Evolutionary conservation across 495 filamentous ascomycete species (phyloP).

Genomic region (Achaetomiella virescens): DNA sequence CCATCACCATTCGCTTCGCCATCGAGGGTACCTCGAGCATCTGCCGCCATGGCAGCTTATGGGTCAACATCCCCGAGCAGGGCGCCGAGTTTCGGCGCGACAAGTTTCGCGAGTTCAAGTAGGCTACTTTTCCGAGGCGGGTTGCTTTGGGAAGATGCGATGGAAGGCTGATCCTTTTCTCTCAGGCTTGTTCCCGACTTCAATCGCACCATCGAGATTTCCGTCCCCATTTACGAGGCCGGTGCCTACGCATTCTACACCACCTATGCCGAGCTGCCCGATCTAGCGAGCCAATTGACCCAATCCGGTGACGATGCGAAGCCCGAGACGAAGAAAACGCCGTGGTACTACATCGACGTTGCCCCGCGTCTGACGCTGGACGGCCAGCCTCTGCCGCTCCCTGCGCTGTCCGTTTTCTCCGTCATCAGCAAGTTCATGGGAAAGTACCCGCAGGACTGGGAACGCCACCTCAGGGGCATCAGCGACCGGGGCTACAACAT

Average conservation of each 20-base stretch:
- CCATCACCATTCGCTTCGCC: constrained; percentile 78
- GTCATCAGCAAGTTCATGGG: constrained; percentile 98
- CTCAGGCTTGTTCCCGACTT: constrained; percentile 81
- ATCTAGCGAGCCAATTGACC: constrained; percentile 56
- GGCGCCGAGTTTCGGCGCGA: constrained; percentile 68
- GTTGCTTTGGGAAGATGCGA: neutral
- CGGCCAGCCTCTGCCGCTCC: constrained; percentile 63
- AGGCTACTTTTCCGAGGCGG: constrained; percentile 23
- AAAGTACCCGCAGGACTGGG: constrained; percentile 79
- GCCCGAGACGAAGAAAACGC: constrained; percentile 56
- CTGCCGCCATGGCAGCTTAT: constrained; percentile 85
- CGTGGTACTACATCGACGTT: constrained; percentile 86
- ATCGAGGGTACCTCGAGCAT: constrained; percentile 97
- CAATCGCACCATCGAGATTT: constrained; percentile 82
- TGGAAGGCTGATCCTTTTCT: neutral
- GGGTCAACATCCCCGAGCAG: constrained; percentile 85
- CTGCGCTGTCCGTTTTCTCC: constrained; percentile 88
- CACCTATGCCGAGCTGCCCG: constrained; percentile 80
- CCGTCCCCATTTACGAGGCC: constrained; percentile 73
- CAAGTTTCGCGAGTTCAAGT: constrained; percentile 83
- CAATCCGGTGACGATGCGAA: constrained; percentile 23
- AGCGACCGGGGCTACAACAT: constrained; percentile 91
- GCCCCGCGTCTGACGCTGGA: constrained; percentile 72
- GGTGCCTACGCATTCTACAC: constrained; percentile 96
- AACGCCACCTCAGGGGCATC: constrained; percentile 80